Conservation (phyloP, 768 basidiomycete species). For the Coprinopsis cinerea region DNA sequence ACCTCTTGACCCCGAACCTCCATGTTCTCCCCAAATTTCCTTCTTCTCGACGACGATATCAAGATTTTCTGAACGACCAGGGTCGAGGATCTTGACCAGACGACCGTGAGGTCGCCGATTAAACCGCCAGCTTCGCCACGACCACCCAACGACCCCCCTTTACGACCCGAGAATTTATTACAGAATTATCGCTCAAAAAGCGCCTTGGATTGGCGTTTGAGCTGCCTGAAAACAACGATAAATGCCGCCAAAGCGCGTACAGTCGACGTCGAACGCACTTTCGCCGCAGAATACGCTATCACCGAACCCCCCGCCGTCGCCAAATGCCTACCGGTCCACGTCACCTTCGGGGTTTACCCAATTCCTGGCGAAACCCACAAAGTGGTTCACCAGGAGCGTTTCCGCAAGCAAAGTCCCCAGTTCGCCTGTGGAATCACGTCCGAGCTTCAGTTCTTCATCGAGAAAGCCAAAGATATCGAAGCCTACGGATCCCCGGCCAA, state of each 20-base stretch:
- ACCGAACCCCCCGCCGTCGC: constrained; percentile 22
- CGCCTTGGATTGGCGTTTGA: no score
- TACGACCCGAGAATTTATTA: constrained; percentile 1
- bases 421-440: constrained; percentile 38
- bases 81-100: background rate
- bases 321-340: constrained; percentile 46
- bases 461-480: constrained; percentile 79
- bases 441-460: constrained; percentile 33
- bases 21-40: constrained; percentile 1
- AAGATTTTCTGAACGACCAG: background rate
- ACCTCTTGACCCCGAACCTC: constrained; percentile 5
- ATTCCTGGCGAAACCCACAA: constrained; percentile 60
- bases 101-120: background rate
- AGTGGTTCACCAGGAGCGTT: constrained; percentile 65
- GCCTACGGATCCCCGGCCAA: constrained; percentile 77
- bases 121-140: background rate
- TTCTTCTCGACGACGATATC: background rate
- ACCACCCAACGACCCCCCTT: constrained; percentile 3
- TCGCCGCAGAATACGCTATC: constrained; percentile 17
- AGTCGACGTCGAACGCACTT: constrained; percentile 1
- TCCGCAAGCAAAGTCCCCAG: constrained; percentile 44
- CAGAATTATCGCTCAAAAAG: no score
- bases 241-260: constrained; percentile 6
- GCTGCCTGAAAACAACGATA: background rate
- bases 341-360: constrained; percentile 67